Conservation (phyloP, 2,329 filamentous ascomycete species). For the Fonsecaea pedrosoi region DNA sequence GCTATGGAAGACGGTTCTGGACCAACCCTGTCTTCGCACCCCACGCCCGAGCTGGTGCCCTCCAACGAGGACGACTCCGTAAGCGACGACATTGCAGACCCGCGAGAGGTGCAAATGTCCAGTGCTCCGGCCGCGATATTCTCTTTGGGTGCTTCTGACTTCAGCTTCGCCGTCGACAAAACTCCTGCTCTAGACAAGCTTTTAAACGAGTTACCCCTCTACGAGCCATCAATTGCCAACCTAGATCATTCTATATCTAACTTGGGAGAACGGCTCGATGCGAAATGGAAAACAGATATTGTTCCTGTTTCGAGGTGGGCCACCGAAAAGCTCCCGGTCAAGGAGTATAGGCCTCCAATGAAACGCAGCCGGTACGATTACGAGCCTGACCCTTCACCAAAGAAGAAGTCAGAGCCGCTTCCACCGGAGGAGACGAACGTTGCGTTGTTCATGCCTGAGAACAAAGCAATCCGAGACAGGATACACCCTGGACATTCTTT, state of each 20-base stretch:
- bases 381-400: constrained; percentile 72
- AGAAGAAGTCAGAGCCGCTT: constrained; percentile 59
- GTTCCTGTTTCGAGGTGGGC: constrained; percentile 87
- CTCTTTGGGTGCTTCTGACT: constrained; percentile 78
- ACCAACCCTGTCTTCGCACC: constrained; percentile 48
- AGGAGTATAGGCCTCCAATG: constrained; percentile 67
- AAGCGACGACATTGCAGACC: constrained; percentile 51
- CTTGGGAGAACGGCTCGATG: constrained; percentile 64
- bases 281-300: constrained; percentile 75
- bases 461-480: constrained; percentile 86
- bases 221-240: constrained; percentile 65
- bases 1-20: constrained; percentile 40
- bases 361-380: constrained; percentile 88
- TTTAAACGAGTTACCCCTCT: constrained; percentile 80
- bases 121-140: constrained; percentile 79
- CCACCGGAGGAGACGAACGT: constrained; percentile 76
- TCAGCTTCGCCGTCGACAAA: constrained; percentile 77
- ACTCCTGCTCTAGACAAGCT: constrained; percentile 78
- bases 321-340: constrained; percentile 77
- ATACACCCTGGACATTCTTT: constrained; percentile 92
- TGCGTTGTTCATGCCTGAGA: constrained; percentile 86
- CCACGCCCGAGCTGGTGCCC: constrained; percentile 71
- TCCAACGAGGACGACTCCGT: constrained; percentile 67
- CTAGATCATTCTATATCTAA: constrained; percentile 51
- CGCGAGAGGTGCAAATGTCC: constrained; percentile 51